Evolutionary conservation across 23 red algal genomes (phyloP), one percentile per base, ranked within the genome.

Genomic region (Pyropia yezoensis): DNA sequence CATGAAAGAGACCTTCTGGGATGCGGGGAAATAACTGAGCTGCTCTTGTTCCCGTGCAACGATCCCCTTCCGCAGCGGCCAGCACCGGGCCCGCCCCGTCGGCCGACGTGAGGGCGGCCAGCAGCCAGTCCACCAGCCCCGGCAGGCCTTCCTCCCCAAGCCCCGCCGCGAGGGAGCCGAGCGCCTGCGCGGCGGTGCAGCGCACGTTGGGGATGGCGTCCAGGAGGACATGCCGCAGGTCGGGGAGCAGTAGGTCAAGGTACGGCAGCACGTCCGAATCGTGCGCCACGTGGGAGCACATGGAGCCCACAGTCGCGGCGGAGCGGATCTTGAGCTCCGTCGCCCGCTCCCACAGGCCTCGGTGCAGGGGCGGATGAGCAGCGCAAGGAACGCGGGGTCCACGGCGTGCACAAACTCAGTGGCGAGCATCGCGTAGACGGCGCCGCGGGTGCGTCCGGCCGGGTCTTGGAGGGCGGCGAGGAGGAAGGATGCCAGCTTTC

Each of bases 351-450:
- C 90, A 68, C 7, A 95, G 75, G 27, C 74, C 90, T 15, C 90
- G 75, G 71, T 95, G 90, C 54, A 95, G 68, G 14, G 78, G 82
- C 23, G 90, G 67, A 95, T 79, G 29, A 95, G 60, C 33, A 95
- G 50, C 0, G 90, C 79, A 13, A 95, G 66, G 2, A 81, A 95
- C 14, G 90, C 90, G 0, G 90, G 63, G 29, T 95, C 90, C 16
- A 95, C 81, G 2, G 73, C 61, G 61, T 95, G 90, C 6, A 86
- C 54, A 56, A 95, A 95, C 57, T 95, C 90, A 11, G 90, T 87
- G 45, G 75, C 76, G 45, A 95, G 79, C 81, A 95, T 95, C 7
- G 82, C 90, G 67, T 95, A 81, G 28, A 95, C 62, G n/a, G 90
- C 90, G 7, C 79, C 80, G 19, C 50, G 63, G 0, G 90, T 95